A percentile compares a stretch with the other conserved stretches of the same genome.
Evolutionary conservation across 805 yeast genomes (phyloP).

Genomic region (Maudiozyma turicensis): DNA sequence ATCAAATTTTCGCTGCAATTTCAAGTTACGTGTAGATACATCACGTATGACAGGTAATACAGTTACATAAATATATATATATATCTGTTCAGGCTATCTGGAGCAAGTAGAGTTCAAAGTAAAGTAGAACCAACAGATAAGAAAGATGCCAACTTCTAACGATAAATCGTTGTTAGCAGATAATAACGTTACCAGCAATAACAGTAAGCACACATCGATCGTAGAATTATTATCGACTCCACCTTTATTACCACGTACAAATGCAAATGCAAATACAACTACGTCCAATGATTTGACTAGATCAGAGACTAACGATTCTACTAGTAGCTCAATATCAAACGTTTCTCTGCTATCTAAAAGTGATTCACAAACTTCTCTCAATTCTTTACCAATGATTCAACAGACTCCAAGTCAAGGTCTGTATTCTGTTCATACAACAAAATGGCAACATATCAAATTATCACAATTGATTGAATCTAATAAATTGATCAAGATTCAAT

Average conservation of each 20-base stretch:
- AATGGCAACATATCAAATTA: conserved; percentile 67
- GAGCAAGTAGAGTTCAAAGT: background rate
- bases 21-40: too few relatives aligned
- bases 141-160: conserved; percentile 6
- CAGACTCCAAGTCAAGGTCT: conserved; percentile 22
- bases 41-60: background rate
- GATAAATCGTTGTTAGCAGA: conserved; percentile 5
- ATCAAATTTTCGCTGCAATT: too few relatives aligned
- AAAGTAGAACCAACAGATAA: background rate
- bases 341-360: conserved; percentile 1
- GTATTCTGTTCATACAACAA: conserved; percentile 21
- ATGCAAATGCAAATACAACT: background rate
- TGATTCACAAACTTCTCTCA: background rate
- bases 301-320: conserved; percentile 5
- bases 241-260: conserved; percentile 42
- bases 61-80: too few relatives aligned
- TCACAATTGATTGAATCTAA: conserved; percentile 67
- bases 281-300: background rate
- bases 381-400: background rate
- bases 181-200: background rate
- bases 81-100: too few relatives aligned
- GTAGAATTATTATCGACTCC: conserved; percentile 71
- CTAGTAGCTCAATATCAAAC: conserved; percentile 7
- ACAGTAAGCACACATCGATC: conserved; percentile 49
- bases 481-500: conserved; percentile 59